These are phyloP conservation scores for Stropharia rugosoannulata DNA, from an alignment of 768 basidiomycete species.

Conservation along the genomic window DNA sequence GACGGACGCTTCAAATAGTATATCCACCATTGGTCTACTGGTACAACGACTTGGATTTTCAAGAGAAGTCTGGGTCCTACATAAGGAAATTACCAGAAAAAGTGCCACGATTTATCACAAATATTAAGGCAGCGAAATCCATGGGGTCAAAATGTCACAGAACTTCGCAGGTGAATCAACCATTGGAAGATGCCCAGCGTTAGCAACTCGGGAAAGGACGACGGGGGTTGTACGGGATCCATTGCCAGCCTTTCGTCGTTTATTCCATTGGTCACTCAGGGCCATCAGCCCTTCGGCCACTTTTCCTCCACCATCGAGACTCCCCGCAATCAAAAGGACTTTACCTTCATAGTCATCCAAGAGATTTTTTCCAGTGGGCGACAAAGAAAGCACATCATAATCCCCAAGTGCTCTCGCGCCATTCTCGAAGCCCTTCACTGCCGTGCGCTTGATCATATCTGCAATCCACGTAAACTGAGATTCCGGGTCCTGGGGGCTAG, in stretches of 20 bases:
- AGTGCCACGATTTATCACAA: too few species aligned
- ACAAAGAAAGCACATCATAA: conserved; percentile 32
- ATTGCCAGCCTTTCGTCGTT: conserved; percentile 12
- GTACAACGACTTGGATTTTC: too few species aligned
- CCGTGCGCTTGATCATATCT: conserved; percentile 38
- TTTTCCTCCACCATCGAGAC: conserved; percentile 47
- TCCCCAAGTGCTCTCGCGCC: conserved; percentile 45
- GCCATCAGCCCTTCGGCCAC: conserved; percentile 37
- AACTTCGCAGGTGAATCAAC: conserved; percentile 45
- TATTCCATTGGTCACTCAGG: conserved; percentile 33
- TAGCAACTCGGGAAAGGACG: conserved; percentile 32
- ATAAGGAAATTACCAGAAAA: too few species aligned
- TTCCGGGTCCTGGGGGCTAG: conserved; percentile 5
- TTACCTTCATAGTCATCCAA: conserved; percentile 21
- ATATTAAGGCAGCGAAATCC: neutral
- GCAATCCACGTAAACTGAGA: conserved; percentile 27
- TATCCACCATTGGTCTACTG: too few species aligned
- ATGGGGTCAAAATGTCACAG: conserved; percentile 28
- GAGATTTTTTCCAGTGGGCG: conserved; percentile 12
- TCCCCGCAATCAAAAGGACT: conserved; percentile 46
- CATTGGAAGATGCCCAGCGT: conserved; percentile 52
- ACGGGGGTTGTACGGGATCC: conserved; percentile 15
- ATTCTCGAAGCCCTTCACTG: conserved; percentile 41
- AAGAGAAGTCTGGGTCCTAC: too few species aligned
- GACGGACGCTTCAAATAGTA: too few species aligned